Conservation (phyloP, 2,329 filamentous ascomycete genomes). For the Trichoderma afroharzianum region DNA sequence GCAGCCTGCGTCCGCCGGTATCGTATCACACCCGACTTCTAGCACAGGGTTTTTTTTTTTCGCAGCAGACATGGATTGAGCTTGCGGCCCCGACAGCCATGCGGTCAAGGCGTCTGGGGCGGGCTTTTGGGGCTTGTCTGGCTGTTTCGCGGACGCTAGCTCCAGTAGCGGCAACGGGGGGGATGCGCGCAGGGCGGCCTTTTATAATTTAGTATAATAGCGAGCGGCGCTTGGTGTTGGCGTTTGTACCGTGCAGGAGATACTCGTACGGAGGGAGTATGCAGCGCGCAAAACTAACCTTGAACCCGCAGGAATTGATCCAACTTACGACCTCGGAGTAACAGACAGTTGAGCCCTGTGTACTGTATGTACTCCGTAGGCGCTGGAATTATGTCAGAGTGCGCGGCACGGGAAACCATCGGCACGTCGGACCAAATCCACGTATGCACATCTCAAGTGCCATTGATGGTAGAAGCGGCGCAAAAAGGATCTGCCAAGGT, state of each 20-base stretch:
- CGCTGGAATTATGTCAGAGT: not conserved
- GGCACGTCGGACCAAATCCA: not conserved
- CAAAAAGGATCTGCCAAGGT: not conserved
- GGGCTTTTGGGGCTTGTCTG: slow-evolving; percentile 5
- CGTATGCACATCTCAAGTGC: not conserved
- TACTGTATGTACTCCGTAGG: too few relatives aligned
- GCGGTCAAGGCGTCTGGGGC: slow-evolving; percentile 17
- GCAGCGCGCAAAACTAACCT: not conserved
- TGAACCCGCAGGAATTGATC: too few relatives aligned
- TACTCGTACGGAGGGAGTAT: not conserved
- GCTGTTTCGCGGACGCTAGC: slow-evolving; percentile 4
- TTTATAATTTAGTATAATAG: too few relatives aligned
- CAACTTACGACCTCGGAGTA: too few relatives aligned
- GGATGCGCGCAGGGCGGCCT: not conserved
- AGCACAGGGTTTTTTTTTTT: slow-evolving; percentile 3
- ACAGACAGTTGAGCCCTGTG: too few relatives aligned
- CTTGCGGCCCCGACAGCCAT: slow-evolving; percentile 13
- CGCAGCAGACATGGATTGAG: not conserved
- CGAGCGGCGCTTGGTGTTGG: not conserved
- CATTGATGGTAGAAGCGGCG: not conserved
- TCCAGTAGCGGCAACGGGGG: not conserved
- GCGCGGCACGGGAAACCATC: not conserved
- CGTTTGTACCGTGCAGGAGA: not conserved
- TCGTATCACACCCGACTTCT: slow-evolving; percentile 7
- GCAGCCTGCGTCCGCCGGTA: slow-evolving; percentile 15